Conservation (phyloP, 129 eudicot genomes). For the Arctium lappa region DNA sequence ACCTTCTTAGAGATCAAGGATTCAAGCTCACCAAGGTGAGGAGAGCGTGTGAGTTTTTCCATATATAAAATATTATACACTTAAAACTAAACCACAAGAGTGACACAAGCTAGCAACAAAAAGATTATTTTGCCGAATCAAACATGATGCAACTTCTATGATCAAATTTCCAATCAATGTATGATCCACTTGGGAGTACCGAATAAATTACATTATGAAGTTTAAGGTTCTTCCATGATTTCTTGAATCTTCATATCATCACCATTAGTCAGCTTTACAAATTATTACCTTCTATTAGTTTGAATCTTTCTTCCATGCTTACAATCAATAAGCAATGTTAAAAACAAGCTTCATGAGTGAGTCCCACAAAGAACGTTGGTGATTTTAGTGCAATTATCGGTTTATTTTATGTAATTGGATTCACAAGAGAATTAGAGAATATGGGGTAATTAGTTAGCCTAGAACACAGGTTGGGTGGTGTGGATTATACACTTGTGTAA, state of each 20-base stretch:
- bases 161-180: neutral
- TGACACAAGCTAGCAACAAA: neutral
- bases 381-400: too few relatives aligned
- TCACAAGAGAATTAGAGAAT: too few relatives aligned
- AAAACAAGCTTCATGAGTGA: conserved; percentile 10
- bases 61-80: neutral
- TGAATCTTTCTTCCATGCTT: neutral
- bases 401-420: too few relatives aligned
- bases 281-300: neutral
- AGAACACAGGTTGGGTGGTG: too few relatives aligned
- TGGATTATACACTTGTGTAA: too few relatives aligned
- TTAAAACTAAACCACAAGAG: neutral
- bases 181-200: neutral
- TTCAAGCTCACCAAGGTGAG: neutral
- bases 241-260: neutral
- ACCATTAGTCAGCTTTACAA: neutral
- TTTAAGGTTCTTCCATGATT: neutral
- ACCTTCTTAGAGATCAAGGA: neutral
- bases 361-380: neutral
- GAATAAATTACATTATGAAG: neutral
- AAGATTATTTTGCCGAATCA: neutral
- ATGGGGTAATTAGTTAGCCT: too few relatives aligned
- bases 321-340: neutral
- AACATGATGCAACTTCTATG: neutral
- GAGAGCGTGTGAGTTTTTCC: neutral